Percentiles rank a stretch among this genome's conserved stretches.
phyloP scores from a whole-genome alignment of 148 eudicot genomes.

The Dianthus caryophyllus region DNA sequence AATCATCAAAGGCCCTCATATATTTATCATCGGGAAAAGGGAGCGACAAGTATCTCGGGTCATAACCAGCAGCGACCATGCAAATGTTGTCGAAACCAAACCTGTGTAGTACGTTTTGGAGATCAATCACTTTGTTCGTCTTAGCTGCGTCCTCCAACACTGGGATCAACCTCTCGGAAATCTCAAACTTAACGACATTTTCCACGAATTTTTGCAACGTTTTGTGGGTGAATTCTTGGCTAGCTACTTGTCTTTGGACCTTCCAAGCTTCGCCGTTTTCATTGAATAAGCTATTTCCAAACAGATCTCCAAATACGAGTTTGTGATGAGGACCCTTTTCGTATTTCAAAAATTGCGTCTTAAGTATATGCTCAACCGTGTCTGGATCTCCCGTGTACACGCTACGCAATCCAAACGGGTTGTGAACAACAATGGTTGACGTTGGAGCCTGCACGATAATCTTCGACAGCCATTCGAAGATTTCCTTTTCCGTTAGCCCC shows the following conservation, averaged over 20 bases:
- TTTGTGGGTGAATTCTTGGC: conserved; percentile 33
- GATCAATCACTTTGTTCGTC: conserved; percentile 16
- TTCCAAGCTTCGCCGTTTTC: conserved; percentile 42
- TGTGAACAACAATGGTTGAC: background rate
- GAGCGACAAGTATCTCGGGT: conserved; percentile 27
- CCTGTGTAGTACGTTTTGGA: conserved; percentile 15
- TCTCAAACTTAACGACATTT: conserved; percentile 33
- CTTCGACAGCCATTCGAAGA: conserved; percentile 16
- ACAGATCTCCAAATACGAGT: conserved; percentile 18
- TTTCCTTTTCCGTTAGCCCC: background rate
- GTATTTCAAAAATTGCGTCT: conserved; percentile 18
- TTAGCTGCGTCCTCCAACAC: conserved; percentile 14
- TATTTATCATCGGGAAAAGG: conserved; percentile 24
- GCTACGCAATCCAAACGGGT: background rate
- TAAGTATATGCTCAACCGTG: conserved; percentile 14
- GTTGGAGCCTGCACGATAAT: background rate
- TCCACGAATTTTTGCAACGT: conserved; percentile 37
- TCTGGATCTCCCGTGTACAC: conserved; percentile 14
- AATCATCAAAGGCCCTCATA: conserved; percentile 34
- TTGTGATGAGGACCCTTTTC: conserved; percentile 25
- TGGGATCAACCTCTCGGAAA: conserved; percentile 35
- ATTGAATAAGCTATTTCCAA: conserved; percentile 43
- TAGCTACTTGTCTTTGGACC: conserved; percentile 35
- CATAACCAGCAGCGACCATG: conserved; percentile 34
- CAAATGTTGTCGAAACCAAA: conserved; percentile 25